phyloP scores from a whole-genome alignment of 345 rosid species.

The Cardamine chenopodiifolia region DNA sequence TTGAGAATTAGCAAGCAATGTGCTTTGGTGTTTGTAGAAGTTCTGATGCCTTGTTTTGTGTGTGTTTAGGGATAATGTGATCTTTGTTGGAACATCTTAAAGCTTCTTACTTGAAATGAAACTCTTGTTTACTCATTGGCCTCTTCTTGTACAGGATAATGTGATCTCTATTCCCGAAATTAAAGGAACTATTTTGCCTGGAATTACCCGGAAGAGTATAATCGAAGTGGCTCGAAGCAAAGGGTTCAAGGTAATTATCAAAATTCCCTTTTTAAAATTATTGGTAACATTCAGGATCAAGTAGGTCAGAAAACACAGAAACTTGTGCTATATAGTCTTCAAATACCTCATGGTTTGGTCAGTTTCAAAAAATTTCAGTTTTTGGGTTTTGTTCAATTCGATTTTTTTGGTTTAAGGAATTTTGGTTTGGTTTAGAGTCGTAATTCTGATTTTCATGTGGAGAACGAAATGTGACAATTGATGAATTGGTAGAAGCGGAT shows the following conservation, averaged over 20 bases:
- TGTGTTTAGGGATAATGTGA: slow-evolving; percentile 50
- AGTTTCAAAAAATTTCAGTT: background rate
- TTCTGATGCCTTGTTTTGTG: background rate
- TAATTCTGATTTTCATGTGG: slow-evolving; percentile 54
- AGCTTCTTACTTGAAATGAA: background rate
- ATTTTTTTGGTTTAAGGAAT: background rate
- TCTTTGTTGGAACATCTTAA: background rate
- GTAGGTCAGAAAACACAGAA: background rate
- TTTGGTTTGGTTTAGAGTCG: background rate
- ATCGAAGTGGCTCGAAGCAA: slow-evolving; percentile 76
- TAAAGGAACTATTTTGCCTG: slow-evolving; percentile 33
- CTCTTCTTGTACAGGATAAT: slow-evolving; percentile 45
- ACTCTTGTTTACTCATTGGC: background rate
- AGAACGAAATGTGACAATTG: slow-evolving; percentile 66
- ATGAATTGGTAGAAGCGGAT: slow-evolving; percentile 82
- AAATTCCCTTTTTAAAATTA: background rate
- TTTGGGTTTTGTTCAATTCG: background rate
- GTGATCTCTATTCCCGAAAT: slow-evolving; percentile 68
- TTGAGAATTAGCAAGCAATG: background rate
- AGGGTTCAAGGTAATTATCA: slow-evolving; percentile 59
- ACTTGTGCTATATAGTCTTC: background rate
- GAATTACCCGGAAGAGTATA: slow-evolving; percentile 50
- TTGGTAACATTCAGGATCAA: background rate
- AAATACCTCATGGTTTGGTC: background rate
- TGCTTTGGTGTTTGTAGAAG: background rate